Conservation (phyloP, 202 grass and related monocot genomes). For the Musa balbisiana region DNA sequence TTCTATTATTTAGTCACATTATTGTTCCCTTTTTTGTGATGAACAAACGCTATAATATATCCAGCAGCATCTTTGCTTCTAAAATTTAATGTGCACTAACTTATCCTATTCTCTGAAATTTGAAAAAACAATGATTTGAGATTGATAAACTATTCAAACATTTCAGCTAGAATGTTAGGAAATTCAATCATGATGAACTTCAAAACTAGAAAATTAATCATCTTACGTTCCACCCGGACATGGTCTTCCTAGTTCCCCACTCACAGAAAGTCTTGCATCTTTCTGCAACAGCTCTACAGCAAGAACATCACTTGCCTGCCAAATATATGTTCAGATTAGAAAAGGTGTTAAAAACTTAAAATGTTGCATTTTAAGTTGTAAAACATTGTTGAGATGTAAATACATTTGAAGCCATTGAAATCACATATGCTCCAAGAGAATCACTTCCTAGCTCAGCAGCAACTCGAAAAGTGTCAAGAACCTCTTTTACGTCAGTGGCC, state of each 20-base stretch:
- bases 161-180: not conserved
- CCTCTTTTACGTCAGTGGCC: slow-evolving; percentile 70
- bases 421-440: slow-evolving; percentile 85
- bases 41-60: not conserved
- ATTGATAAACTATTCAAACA: not conserved
- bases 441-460: slow-evolving; percentile 81
- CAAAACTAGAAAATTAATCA: slow-evolving; percentile 5
- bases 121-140: not conserved
- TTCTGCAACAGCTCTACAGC: slow-evolving; percentile 90
- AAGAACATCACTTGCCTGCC: slow-evolving; percentile 89
- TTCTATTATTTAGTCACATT: not conserved
- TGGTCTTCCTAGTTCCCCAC: slow-evolving; percentile 64
- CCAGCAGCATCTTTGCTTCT: not conserved
- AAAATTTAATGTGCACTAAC: not conserved
- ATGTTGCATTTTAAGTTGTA: not conserved
- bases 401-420: slow-evolving; percentile 99
- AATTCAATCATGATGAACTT: not conserved
- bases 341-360: not conserved
- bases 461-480: slow-evolving; percentile 78
- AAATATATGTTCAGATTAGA: not conserved
- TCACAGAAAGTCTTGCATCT: slow-evolving; percentile 71
- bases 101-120: not conserved
- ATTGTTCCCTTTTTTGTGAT: not conserved
- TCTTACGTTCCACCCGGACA: slow-evolving; percentile 96
- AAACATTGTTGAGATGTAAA: not conserved